Base-by-base conservation (phyloP, 2,329 filamentous ascomycete species). In the Magnaporthales sp. region DNA sequence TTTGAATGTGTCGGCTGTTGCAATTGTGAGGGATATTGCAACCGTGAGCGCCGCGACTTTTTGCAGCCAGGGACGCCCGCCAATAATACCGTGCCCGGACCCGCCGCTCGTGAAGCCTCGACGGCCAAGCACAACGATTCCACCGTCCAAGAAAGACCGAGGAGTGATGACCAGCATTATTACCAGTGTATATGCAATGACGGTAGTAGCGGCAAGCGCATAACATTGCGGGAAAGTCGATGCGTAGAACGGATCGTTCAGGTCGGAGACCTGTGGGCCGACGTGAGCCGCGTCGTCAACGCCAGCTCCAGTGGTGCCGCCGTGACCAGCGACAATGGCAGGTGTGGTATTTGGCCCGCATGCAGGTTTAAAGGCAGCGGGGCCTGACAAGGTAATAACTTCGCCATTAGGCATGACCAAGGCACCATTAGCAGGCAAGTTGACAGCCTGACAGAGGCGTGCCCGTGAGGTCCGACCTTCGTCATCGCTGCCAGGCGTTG, bases 141-240 rank as follows among this genome's bases (percentile, higher is more conserved):
- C 92, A 66, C 92, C 92, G 67, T 96, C 88, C 69, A 96, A 89
- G 76, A 95, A 97, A 3, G 95, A 97, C 65, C 94, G 88, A n/a
- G 94, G 94, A 0, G 93, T 96, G 72, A 97, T 93, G 74, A 97
- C 87, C 51, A 98, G 87, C 85, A 97, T 96, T 69, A 97, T 91
- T 71, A 97, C 90, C 62, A 98, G 86, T 75, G 96, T 90, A 79
- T 96, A 98, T 63, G 93, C 90, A 64, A 96, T 89, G 66, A 97
- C 90, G 0, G 93, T 98, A 22, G 92, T 92, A 19, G 93, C 91
- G 67, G 93, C 93, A 66, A 98, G 90, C 62, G 93, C 93, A 75
- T 97, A 99, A 73, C 91, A 90, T 77, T 96, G 93, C 15, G 95
- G 94, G 61, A 95, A 94, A 24, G 92, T 93, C 51, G 93, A 97